A percentile compares a stretch with the other conserved stretches of the same genome.
phyloP scores from a whole-genome alignment of 305 asterid genomes.

The Ilex paraguariensis region DNA sequence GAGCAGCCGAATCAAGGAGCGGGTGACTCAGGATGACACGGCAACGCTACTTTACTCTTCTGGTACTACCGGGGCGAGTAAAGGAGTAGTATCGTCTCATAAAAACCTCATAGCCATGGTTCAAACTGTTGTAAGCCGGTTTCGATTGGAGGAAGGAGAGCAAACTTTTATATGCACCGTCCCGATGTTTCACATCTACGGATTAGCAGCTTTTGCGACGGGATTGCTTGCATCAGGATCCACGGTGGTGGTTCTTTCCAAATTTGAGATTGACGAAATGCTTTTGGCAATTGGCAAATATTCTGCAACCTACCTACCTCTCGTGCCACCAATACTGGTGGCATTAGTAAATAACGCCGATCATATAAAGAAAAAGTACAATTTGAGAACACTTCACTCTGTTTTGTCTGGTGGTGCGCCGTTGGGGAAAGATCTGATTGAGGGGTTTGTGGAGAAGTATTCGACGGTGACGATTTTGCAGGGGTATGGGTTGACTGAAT shows the following conservation, averaged over 20 bases:
- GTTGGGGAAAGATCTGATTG: conserved; percentile 76
- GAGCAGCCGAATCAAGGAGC: background rate
- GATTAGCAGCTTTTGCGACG: conserved; percentile 62
- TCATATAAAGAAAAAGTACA: conserved; percentile 37
- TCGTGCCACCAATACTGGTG: conserved; percentile 84
- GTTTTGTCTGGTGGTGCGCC: conserved; percentile 90
- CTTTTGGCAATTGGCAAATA: conserved; percentile 52
- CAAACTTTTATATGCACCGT: conserved; percentile 69
- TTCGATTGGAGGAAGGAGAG: conserved; percentile 23
- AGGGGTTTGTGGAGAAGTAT: conserved; percentile 51
- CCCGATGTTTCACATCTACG: conserved; percentile 94
- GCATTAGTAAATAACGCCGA: conserved; percentile 59
- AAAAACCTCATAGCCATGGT: conserved; percentile 64
- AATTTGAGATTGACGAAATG: conserved; percentile 81
- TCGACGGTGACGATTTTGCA: background rate
- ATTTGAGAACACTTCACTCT: conserved; percentile 51
- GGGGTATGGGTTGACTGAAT: background rate
- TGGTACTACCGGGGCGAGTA: conserved; percentile 77
- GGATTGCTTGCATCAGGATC: conserved; percentile 73
- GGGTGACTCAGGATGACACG: background rate
- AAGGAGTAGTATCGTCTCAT: conserved; percentile 86
- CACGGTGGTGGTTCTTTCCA: conserved; percentile 62
- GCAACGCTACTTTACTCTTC: background rate
- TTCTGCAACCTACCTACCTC: conserved; percentile 57
- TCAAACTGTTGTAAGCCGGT: conserved; percentile 44